Base-by-base conservation (phyloP, 805 yeast genomes). In the Metschnikowia matae region DNA sequence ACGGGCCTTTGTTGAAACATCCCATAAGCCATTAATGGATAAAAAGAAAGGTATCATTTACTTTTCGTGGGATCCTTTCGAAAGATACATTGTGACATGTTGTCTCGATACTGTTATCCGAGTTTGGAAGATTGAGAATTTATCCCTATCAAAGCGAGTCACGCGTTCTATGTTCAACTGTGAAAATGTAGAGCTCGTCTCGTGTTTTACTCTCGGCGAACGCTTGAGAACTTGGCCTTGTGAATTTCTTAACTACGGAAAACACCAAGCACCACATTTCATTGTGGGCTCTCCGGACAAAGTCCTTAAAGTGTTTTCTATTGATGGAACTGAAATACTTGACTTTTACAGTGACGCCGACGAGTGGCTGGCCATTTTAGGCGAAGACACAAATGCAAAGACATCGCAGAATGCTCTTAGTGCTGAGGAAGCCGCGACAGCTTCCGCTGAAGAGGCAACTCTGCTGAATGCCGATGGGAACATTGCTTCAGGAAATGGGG, bases 221-320 rank as follows among this genome's bases (percentile, higher is more conserved):
- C 66, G 66, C 46, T 64, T 73, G 40, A 65, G 73, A 47, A 65
- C 73, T 0, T 71, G 73, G 69, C 65, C 75, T 29, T 82, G 90
- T 56, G 91, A 83, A 54, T 90, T 92, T 81, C 68, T 85, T 45
- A 87, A 85, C 4, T 51, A 56, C 46, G 52, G 54, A 15, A 48
- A 49, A 14, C 48, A 47, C 17, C 40, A 55, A 4, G 59, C 62
- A 13, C 75, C 76, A 1, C 71, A 77, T 47, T 84, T 89, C 57
- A 75, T 87, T 4, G 73, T 87, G 18, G 92, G 95, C 0, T 83
- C 91, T 0, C 90, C 91, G 0, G 96, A 87, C 62, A 82, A 83
- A 54, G 84, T 67, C 4, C 60, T 74, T 37, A 70, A 70, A 50
- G 75, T 70, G 1, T 74, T 57, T 48, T 69, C 71, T 48, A 54